These are phyloP conservation scores for Fagopyrum esculentum DNA, from an alignment of 148 eudicot species.

Conservation along the genomic window DNA sequence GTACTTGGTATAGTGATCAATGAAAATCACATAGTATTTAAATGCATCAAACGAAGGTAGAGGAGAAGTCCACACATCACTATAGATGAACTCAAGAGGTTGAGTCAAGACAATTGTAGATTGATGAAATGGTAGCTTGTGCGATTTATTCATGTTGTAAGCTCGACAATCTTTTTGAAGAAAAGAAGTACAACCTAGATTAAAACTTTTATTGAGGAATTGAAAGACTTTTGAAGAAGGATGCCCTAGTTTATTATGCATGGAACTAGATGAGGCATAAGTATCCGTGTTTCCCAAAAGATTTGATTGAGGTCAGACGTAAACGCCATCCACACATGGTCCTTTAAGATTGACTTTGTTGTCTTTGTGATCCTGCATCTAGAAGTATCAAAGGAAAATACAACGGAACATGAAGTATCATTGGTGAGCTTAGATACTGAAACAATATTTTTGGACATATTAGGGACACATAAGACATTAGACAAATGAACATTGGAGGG, in stretches of 20 bases:
- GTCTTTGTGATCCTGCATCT: neutral
- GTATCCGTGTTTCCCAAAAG: neutral
- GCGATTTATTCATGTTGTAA: neutral
- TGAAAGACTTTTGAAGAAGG: no score
- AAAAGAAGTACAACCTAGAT: no score
- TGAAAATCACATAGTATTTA: neutral
- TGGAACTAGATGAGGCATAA: neutral
- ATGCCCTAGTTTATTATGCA: neutral
- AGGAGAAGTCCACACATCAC: no score
- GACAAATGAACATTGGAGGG: neutral
- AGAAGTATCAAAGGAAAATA: neutral
- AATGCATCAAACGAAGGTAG: neutral
- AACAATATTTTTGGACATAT: neutral
- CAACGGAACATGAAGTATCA: neutral
- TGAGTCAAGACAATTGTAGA: no score
- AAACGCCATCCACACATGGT: neutral
- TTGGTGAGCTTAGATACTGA: neutral
- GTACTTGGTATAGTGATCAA: neutral
- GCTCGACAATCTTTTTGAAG: neutral
- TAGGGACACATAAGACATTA: neutral
- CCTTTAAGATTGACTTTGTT: neutral
- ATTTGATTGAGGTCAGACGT: neutral
- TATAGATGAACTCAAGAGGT: no score
- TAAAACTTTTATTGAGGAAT: no score
- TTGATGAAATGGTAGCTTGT: neutral